Base-by-base conservation (phyloP, 805 yeast genomes). In the Nakazawaea wyomingensis region DNA sequence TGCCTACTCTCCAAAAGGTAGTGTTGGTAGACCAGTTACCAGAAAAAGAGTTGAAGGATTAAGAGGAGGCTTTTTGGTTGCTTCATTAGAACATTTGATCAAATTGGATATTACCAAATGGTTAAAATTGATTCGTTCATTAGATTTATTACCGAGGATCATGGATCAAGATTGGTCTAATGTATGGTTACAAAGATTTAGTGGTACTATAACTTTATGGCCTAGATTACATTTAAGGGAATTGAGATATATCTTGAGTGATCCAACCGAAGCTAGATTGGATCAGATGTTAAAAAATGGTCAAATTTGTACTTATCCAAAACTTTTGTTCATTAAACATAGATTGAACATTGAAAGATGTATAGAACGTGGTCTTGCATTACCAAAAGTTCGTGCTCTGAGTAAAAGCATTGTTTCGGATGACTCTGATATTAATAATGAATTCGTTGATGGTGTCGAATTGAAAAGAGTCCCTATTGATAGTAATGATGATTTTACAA, bases 121-220 rank as follows among this genome's bases (percentile, higher is more conserved):
- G 88, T 59, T 85, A 37, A 78, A 80, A 51, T 68, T 85, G 50
- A 69, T 82, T 33, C 76, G 80, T 39, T 72, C 76, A 13, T 67
- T 85, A 39, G 87, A 84, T 47, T 63, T 85, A 19, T 64, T 83
- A 37, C 95, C 95, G 2, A 74, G 74, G 47, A 57, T 83, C 34
- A 60, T 80, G 65, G 82, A 82, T 51, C 87, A 80, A 57, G 93
- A 85, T 60, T 85, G 91, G 91, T 81, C 86, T 50, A 79, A 76
- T 53, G 71, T 85, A 14, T 85, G 85, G 72, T 62, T 85, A 22
- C 95, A 85, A 62, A 65, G 72, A 46, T 85, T 85, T 54, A 75
- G 81, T 36, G 95, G 95, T 1, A 72, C 85, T 0, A 79, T 85
- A 9, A 85, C 93, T 0, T 68, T 85, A 17, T 85, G 87, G 80